These are phyloP conservation scores for Boletus subparvulus DNA, from an alignment of 768 basidiomycete genomes.

Conservation along the genomic window DNA sequence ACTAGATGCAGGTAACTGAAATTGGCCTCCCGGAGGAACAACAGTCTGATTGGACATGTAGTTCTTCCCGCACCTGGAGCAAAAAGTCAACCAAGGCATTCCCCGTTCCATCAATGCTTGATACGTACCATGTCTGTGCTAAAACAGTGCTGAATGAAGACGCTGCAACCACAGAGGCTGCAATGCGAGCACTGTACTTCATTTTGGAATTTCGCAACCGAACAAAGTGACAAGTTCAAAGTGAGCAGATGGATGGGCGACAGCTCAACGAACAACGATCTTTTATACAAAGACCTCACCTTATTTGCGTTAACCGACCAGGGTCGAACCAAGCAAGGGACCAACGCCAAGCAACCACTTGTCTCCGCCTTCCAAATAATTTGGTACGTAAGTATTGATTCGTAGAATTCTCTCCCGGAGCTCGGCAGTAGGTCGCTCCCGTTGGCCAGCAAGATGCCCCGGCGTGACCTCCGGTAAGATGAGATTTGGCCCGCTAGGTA, in stretches of 20 bases:
- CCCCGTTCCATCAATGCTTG: background rate
- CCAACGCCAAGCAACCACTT: background rate
- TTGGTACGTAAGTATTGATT: no score
- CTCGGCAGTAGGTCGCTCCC: no score
- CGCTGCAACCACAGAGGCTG: constrained; percentile 10
- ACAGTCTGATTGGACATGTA: constrained; percentile 42
- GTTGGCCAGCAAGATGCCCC: no score
- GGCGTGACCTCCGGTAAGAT: no score
- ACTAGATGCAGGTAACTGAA: constrained; percentile 37
- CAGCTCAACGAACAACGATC: no score
- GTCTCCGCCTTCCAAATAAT: no score
- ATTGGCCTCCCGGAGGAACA: constrained; percentile 47
- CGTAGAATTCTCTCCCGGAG: no score
- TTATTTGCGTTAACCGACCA: background rate
- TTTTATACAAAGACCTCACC: constrained; percentile 6
- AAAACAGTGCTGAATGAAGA: constrained; percentile 4
- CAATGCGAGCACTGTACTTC: constrained; percentile 11
- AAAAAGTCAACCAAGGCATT: background rate
- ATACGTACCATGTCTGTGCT: constrained; percentile 30
- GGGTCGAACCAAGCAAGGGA: no score
- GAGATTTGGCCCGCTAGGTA: no score
- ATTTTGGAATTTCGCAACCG: constrained; percentile 13
- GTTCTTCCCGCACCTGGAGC: constrained; percentile 50
- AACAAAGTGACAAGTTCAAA: background rate
- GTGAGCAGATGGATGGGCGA: background rate